Conservation (phyloP, 176 grass and related monocot species). For the Eleusine coracana region DNA sequence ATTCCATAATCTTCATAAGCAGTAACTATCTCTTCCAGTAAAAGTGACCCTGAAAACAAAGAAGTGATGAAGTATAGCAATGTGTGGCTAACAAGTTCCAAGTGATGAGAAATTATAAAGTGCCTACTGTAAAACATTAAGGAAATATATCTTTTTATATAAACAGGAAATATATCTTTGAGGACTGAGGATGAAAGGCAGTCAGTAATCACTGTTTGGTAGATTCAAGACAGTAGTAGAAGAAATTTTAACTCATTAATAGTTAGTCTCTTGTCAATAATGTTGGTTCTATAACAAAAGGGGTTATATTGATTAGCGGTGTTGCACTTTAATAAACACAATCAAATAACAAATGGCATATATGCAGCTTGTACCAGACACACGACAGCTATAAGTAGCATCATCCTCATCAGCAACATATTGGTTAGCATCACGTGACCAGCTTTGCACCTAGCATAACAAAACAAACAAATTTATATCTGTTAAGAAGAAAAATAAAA, state of each 20-base stretch:
- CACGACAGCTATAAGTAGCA: constrained; percentile 88
- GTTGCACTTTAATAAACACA: constrained; percentile 3
- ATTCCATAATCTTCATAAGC: constrained; percentile 77
- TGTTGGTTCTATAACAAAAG: constrained; percentile 5
- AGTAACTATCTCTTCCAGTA: constrained; percentile 89
- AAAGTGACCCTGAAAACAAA: constrained; percentile 69
- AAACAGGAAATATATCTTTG: constrained; percentile 2
- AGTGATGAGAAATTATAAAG: neutral
- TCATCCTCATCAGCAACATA: constrained; percentile 98
- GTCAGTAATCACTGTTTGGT: neutral
- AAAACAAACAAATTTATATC: constrained; percentile 24
- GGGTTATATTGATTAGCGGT: neutral
- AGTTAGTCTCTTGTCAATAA: neutral
- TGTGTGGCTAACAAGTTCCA: constrained; percentile 1
- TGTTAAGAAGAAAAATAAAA: constrained; percentile 29
- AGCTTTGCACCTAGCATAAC: constrained; percentile 70
- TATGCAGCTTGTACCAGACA: constrained; percentile 68
- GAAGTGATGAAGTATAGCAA: constrained; percentile 18
- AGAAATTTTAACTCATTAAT: neutral
- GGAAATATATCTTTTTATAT: neutral
- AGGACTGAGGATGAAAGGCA: neutral
- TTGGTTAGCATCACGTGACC: constrained; percentile 90
- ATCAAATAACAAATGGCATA: constrained; percentile 12
- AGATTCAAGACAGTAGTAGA: constrained; percentile 12
- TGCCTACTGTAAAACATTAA: neutral